These are phyloP conservation scores for Coniferiporia sulphurascens DNA, from an alignment of 1,284 basidiomycete species.

Conservation along the genomic window DNA sequence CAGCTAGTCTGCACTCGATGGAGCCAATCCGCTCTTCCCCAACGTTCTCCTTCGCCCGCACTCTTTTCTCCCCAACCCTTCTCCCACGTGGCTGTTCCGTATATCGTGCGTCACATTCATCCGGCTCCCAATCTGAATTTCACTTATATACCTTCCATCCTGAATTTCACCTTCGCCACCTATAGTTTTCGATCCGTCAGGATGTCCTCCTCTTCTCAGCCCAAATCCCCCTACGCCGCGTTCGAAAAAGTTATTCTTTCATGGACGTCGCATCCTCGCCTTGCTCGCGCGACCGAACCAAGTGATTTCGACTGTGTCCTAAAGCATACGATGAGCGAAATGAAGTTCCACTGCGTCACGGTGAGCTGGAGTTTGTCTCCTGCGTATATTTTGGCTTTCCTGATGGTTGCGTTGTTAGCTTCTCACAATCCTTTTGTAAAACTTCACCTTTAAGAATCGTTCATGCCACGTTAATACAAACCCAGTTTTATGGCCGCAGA, in stretches of 20 bases:
- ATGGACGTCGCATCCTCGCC: constrained; percentile 12
- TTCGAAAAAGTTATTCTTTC: constrained; percentile 14
- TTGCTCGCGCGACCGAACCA: constrained; percentile 9
- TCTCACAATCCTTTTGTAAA: constrained; percentile 14
- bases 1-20: too few species aligned
- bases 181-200: too few species aligned
- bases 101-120: neutral
- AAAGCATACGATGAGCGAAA: constrained; percentile 8
- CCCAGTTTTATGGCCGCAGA: constrained; percentile 9
- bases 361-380: neutral
- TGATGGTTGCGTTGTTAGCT: neutral
- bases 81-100: too few species aligned
- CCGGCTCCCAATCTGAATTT: neutral
- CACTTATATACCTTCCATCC: too few species aligned
- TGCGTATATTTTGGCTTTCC: neutral
- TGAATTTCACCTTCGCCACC: too few species aligned
- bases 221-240: neutral
- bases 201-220: neutral
- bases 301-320: constrained; percentile 13
- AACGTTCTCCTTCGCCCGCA: too few species aligned
- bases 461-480: neutral
- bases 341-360: constrained; percentile 18
- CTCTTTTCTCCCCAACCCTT: too few species aligned
- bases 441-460: neutral
- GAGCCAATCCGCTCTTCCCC: too few species aligned